phyloP scores from a whole-genome alignment of 2,329 filamentous ascomycete genomes.

The Alternaria hordeiaustralica region DNA sequence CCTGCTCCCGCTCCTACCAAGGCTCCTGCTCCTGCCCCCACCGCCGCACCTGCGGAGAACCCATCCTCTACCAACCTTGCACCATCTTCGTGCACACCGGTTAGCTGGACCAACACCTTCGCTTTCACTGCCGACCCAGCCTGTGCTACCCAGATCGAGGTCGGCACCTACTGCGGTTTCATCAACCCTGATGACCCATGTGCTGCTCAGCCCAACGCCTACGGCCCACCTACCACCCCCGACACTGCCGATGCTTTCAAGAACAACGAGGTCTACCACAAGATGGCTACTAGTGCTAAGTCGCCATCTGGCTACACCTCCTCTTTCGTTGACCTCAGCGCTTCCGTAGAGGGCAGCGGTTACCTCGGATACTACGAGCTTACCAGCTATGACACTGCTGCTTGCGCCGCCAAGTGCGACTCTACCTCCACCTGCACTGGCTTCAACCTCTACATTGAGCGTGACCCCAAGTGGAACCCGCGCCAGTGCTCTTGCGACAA shows the following conservation, averaged over 20 bases:
- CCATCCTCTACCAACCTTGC: constrained; percentile 24
- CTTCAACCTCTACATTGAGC: constrained; percentile 39
- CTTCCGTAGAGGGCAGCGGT: constrained; percentile 23
- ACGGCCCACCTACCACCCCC: constrained; percentile 25
- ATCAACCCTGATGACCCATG: constrained; percentile 37
- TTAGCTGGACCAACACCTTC: constrained; percentile 30
- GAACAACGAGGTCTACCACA: constrained; percentile 28
- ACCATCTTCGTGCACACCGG: constrained; percentile 28
- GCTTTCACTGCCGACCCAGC: constrained; percentile 29
- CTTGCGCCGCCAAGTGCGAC: constrained; percentile 28
- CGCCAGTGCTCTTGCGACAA: constrained; percentile 31
- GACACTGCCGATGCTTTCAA: constrained; percentile 35
- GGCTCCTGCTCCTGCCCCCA: not conserved
- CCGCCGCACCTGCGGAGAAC: constrained; percentile 10
- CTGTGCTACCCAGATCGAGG: constrained; percentile 30
- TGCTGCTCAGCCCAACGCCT: constrained; percentile 33
- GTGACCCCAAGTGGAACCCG: constrained; percentile 32
- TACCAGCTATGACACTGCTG: constrained; percentile 25
- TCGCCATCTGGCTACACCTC: constrained; percentile 27
- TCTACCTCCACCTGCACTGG: constrained; percentile 26
- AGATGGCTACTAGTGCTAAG: constrained; percentile 29
- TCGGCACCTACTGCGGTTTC: constrained; percentile 36
- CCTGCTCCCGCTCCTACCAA: not conserved
- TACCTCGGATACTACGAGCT: constrained; percentile 35
- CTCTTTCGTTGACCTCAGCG: constrained; percentile 26